These are phyloP conservation scores for Trichoderma koningii DNA, from an alignment of 2,329 filamentous ascomycete genomes.

Conservation along the genomic window DNA sequence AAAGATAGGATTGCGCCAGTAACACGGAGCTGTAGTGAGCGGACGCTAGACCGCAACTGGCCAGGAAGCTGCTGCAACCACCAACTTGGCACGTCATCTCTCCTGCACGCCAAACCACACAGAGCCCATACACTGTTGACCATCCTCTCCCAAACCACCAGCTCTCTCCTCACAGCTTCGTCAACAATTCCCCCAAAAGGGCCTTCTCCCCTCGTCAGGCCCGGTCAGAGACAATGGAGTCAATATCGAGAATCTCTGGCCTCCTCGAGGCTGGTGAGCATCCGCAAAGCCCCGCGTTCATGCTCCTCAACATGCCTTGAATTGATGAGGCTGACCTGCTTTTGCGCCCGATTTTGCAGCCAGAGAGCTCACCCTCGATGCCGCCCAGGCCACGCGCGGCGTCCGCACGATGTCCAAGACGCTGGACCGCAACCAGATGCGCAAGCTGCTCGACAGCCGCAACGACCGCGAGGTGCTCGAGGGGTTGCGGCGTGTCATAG, in stretches of 20 bases:
- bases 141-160: slow-evolving; percentile 10
- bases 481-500: slow-evolving; percentile 82
- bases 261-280: slow-evolving; percentile 86
- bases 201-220: slow-evolving; percentile 25
- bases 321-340: slow-evolving; percentile 5
- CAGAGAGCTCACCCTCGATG: slow-evolving; percentile 95
- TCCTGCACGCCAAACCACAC: not conserved
- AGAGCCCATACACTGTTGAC: not conserved
- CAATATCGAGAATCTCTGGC: slow-evolving; percentile 88
- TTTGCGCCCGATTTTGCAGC: slow-evolving; percentile 56
- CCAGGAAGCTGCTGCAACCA: not conserved
- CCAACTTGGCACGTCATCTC: slow-evolving; percentile 27
- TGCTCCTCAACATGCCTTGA: not conserved
- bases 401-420: slow-evolving; percentile 63
- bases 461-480: slow-evolving; percentile 92
- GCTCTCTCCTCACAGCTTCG: slow-evolving; percentile 15
- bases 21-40: slow-evolving; percentile 1
- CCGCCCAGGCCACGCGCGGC: slow-evolving; percentile 81
- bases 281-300: slow-evolving; percentile 29
- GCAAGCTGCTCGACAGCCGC: slow-evolving; percentile 91
- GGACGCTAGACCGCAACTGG: slow-evolving; percentile 21
- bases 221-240: slow-evolving; percentile 70
- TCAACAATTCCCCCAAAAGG: slow-evolving; percentile 7
- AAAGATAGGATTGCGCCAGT: too few species aligned
- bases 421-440: slow-evolving; percentile 80